Conservation (phyloP, 2,329 filamentous ascomycete genomes). For the Cordyceps cicadae region DNA sequence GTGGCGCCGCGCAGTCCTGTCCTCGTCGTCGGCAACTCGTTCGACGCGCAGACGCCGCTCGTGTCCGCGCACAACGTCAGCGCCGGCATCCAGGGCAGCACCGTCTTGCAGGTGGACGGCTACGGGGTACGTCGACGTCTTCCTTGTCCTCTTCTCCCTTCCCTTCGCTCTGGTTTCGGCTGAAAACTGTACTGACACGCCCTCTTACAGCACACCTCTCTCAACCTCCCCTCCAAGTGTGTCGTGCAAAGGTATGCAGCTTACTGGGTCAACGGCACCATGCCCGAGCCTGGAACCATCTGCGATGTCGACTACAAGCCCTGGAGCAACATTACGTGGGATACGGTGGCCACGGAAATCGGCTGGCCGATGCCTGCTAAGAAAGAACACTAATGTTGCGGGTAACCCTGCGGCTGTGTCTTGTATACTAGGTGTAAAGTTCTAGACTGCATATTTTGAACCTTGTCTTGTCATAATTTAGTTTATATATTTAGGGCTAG, state of each 20-base stretch:
- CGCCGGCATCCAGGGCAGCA: slow-evolving; percentile 28
- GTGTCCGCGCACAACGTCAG: slow-evolving; percentile 29
- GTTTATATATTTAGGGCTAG: too few relatives aligned
- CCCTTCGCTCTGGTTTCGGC: neutral
- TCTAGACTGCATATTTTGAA: neutral
- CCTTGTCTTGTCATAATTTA: neutral
- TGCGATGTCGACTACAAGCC: slow-evolving; percentile 11
- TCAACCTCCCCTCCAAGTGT: slow-evolving; percentile 7
- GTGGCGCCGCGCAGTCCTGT: slow-evolving; percentile 26
- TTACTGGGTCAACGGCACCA: slow-evolving; percentile 12
- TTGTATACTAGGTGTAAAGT: neutral
- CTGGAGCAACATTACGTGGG: slow-evolving; percentile 4
- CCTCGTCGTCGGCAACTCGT: slow-evolving; percentile 30
- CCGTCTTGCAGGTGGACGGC: slow-evolving; percentile 28
- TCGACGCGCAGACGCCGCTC: slow-evolving; percentile 31
- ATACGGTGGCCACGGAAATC: neutral
- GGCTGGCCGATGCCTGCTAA: neutral
- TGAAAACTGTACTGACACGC: neutral
- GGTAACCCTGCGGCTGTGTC: neutral
- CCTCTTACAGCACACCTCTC: neutral
- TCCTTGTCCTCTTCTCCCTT: too few relatives aligned
- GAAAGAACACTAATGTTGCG: neutral
- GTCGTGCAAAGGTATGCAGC: slow-evolving; percentile 4
- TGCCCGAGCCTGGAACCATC: slow-evolving; percentile 4
- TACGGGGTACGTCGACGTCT: slow-evolving; percentile 25